Evolutionary conservation across 768 basidiomycete genomes (phyloP).

Genomic region (Boletus coccyginus): DNA sequence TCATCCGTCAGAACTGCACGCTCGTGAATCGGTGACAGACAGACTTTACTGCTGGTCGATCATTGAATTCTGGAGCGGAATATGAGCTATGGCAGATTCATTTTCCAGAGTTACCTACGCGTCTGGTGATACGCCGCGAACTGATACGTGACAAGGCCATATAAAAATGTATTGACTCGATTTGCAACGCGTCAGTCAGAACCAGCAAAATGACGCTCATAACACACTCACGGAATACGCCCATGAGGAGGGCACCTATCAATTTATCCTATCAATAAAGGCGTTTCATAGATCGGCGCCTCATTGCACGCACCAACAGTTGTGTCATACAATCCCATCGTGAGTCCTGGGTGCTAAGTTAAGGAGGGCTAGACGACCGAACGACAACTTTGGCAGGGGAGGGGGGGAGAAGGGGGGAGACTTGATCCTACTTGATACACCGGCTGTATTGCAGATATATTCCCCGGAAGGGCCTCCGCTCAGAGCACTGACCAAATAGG

Average conservation of each 20-base stretch:
- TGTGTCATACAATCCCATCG: conserved; percentile 2
- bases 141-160: conserved; percentile 43
- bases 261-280: background rate
- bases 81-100: background rate
- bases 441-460: too few species aligned
- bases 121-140: conserved; percentile 38
- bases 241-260: conserved; percentile 17
- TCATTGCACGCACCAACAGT: conserved; percentile 4
- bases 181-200: background rate
- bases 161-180: conserved; percentile 30
- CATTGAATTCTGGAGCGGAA: conserved; percentile 9
- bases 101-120: background rate
- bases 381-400: too few species aligned
- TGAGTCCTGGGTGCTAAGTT: background rate
- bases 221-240: conserved; percentile 17
- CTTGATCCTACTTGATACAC: too few species aligned
- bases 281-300: too few species aligned
- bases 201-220: background rate
- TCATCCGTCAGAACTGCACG: background rate
- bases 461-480: too few species aligned
- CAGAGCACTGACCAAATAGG: too few species aligned
- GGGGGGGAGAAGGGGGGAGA: too few species aligned
- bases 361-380: background rate
- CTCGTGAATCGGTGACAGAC: background rate
- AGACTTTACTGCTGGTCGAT: conserved; percentile 8